Evolutionary conservation across 129 eudicot species (phyloP), one percentile per base, ranked within the genome.

Genomic region (Escallonia herrerae): DNA sequence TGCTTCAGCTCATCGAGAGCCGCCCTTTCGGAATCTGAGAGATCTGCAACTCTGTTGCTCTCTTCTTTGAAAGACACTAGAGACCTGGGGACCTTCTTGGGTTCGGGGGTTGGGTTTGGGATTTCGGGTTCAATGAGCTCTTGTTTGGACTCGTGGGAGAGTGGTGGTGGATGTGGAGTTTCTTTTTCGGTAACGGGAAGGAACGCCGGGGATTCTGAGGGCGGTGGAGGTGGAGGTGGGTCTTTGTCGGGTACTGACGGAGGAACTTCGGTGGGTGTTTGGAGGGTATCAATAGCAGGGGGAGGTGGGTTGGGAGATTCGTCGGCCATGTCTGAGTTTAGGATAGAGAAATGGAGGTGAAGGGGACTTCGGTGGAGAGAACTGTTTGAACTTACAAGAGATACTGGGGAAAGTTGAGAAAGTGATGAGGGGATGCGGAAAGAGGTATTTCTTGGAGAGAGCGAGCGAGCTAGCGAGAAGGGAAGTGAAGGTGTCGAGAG

Each of bases 1-100:
- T 38, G 47, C 60, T 72, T 76, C 15, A 85, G 55, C 55, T 81
- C 91, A 50, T 68, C 74, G 14, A 85, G 84, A 33, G 84, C 76
- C 3, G 40, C 48, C 47, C 60, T 65, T 51, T 84, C 82, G 1
- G 68, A 40, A 67, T 76, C 84, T 39, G 84, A 76, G 38, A 84
- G 86, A 73, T 84, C 90, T 62, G 58, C 41, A 6, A 78, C 60
- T 62, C 43, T 70, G 54, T 84, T 81, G 71, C 80, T 77, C 65
- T 84, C 86, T 69, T 84, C 90, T 70, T 80, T 84, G 58, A 84
- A 84, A 48, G 89, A 83, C 14, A 74, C 80, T 57, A 76, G 43
- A 4, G 83, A 66, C 42, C 71, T 54, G 9, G 87, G 87, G 69
- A 58, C 42, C 13, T 53, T 70, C n/a, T 66, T 53, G 3, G 57